Evolutionary conservation across 2,329 filamentous ascomycete species (phyloP), one percentile per base, ranked within the genome.

Genomic region (Rachicladosporium sp.): DNA sequence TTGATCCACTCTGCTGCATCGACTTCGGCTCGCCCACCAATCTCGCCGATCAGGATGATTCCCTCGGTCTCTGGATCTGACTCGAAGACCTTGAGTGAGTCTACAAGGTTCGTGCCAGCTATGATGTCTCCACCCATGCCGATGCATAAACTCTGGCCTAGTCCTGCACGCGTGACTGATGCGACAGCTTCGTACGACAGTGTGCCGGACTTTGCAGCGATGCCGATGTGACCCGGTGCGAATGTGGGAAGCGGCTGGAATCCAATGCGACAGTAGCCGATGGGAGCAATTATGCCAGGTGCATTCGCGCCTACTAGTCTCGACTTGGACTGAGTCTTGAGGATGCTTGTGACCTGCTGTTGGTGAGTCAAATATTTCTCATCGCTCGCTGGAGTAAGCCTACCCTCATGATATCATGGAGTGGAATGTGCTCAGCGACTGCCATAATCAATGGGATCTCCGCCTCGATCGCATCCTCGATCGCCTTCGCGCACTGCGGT

Each of bases 111-210:
- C 2, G 82, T 89, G 0, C 83, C 83, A 1, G 78, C 75, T 41
- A 86, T 63, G 29, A 82, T 70, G 53, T 88, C 83, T 2, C 83
- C 83, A 2, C 83, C 83, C 66, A 88, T 80, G 10, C 80, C 82
- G 33, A 88, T 77, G 31, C 81, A 82, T 5, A 87, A 63, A 51
- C 80, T 85, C 58, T 89, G 83, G 0, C 83, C 83, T 1, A 88
- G 63, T 0, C 82, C 82, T n/a, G 74, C 78, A 44, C 77, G 69
- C 5, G 80, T 83, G 15, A 83, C 77, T 1, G 80, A 78, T 0
- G 79, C 82, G 1, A 87, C 82, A 2, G 82, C 76, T 57, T 89
- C 83, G 51, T 88, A 89, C 45, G 80, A 85, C 31, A 89, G 63
- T 0, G 83, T 89, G 1, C 82, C 83, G 1, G 80, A 86, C 55